Evolutionary conservation across 371 early-diverging fungal species (phyloP).

Genomic region (Parasitella parasitica): DNA sequence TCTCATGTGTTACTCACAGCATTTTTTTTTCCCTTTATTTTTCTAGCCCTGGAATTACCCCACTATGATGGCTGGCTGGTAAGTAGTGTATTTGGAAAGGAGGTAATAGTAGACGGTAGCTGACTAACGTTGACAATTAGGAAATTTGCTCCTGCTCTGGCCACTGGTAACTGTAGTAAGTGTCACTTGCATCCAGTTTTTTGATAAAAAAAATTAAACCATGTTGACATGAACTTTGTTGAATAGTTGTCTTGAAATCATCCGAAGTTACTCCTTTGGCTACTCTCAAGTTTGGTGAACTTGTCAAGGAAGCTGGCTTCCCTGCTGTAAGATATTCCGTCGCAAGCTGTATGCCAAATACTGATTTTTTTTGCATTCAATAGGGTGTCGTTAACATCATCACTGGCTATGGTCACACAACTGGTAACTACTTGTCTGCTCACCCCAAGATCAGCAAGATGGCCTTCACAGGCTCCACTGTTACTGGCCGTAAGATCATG

Average conservation of each 20-base stretch:
- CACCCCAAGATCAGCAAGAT: constrained; percentile 40
- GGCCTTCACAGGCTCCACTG: constrained; percentile 71
- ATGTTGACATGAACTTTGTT: neutral
- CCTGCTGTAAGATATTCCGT: constrained; percentile 34
- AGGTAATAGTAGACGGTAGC: neutral
- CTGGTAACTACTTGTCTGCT: constrained; percentile 28
- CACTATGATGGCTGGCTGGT: constrained; percentile 63
- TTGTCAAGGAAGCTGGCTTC: constrained; percentile 45
- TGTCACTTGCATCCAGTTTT: neutral
- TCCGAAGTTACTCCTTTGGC: constrained; percentile 56
- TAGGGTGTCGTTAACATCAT: constrained; percentile 76
- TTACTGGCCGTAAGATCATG: constrained; percentile 71
- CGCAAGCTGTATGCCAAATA: too few relatives aligned
- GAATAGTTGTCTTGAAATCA: constrained; percentile 51
- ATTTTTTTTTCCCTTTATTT: too few relatives aligned
- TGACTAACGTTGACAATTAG: neutral
- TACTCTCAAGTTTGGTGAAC: constrained; percentile 38
- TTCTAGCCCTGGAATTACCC: constrained; percentile 52
- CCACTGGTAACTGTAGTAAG: constrained; percentile 61
- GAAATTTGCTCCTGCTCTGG: constrained; percentile 86
- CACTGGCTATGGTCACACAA: constrained; percentile 44
- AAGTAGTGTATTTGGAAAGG: neutral
- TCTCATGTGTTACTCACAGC: too few relatives aligned
- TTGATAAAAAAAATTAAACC: neutral
- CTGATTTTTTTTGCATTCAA: neutral